These are phyloP conservation scores for Picea glauca DNA, from an alignment of 75 land plant genomes.

Conservation along the genomic window DNA sequence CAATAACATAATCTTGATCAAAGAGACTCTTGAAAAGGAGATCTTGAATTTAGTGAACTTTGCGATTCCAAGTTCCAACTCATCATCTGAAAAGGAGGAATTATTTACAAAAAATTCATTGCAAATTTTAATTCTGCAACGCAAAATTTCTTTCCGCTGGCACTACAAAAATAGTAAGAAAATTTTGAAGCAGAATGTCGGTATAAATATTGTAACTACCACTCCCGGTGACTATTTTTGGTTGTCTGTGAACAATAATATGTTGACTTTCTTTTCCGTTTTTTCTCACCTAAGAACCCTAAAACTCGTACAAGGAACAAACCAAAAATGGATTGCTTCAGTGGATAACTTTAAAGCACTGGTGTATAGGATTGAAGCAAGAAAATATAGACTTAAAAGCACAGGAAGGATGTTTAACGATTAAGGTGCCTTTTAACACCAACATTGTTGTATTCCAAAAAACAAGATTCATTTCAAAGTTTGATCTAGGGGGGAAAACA, in stretches of 20 bases:
- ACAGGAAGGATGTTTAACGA: neutral
- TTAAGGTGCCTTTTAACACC: neutral
- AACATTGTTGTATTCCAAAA: neutral
- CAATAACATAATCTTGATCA: neutral
- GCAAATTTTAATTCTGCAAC: neutral
- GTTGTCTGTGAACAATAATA: neutral
- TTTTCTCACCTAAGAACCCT: neutral
- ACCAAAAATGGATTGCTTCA: neutral
- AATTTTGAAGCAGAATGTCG: neutral
- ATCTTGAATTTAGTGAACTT: neutral
- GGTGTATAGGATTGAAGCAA: neutral
- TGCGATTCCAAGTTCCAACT: neutral
- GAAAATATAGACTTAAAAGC: neutral
- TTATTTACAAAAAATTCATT: neutral
- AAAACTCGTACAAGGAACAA: neutral
- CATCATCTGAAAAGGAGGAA: neutral
- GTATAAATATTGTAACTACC: neutral
- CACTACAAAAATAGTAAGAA: neutral
- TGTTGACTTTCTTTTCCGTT: neutral
- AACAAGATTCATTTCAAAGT: neutral
- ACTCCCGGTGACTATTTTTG: neutral
- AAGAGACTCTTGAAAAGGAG: neutral
- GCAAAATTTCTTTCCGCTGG: neutral
- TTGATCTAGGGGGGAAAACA: neutral
- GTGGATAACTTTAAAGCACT: neutral